phyloP scores from a whole-genome alignment of 371 early-diverging fungal species.

The Coemansia sp. region DNA sequence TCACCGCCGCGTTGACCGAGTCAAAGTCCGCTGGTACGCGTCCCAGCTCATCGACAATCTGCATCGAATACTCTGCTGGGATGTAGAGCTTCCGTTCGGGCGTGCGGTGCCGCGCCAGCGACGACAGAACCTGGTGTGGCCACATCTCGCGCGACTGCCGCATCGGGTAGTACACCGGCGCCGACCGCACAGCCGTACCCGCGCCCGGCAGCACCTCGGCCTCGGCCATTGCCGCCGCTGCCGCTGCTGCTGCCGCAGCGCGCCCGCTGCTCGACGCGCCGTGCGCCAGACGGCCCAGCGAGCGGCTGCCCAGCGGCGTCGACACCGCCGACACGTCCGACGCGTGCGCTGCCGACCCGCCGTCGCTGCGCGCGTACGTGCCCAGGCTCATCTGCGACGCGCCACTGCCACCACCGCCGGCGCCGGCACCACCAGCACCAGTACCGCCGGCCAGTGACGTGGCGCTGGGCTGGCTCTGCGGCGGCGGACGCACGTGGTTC shows the following conservation, averaged over 20 bases:
- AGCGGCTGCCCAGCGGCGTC: not conserved
- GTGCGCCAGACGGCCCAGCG: not conserved
- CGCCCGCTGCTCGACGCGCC: slow-evolving; percentile 4
- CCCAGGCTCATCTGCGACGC: slow-evolving; percentile 5
- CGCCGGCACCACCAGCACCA: not conserved
- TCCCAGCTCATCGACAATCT: slow-evolving; percentile 31
- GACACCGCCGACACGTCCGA: not conserved
- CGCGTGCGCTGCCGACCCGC: not conserved
- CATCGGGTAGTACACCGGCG: slow-evolving; percentile 31
- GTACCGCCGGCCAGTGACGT: slow-evolving; percentile 16
- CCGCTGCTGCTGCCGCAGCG: not conserved
- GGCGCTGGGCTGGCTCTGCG: slow-evolving; percentile 27
- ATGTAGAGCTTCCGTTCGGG: slow-evolving; percentile 1
- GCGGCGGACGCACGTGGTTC: slow-evolving; percentile 25
- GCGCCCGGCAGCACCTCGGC: not conserved
- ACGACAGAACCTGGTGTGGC: slow-evolving; percentile 37
- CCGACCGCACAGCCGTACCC: not conserved
- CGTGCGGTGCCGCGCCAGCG: slow-evolving; percentile 11
- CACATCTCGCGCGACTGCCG: slow-evolving; percentile 30
- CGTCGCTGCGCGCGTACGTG: not conserved
- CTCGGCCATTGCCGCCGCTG: not conserved
- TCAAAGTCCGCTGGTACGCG: slow-evolving; percentile 32
- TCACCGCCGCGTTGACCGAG: slow-evolving; percentile 43
- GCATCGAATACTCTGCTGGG: slow-evolving; percentile 22
- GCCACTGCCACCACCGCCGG: not conserved